Conservation (phyloP, 306 rosid genomes). For the Vicia villosa region DNA sequence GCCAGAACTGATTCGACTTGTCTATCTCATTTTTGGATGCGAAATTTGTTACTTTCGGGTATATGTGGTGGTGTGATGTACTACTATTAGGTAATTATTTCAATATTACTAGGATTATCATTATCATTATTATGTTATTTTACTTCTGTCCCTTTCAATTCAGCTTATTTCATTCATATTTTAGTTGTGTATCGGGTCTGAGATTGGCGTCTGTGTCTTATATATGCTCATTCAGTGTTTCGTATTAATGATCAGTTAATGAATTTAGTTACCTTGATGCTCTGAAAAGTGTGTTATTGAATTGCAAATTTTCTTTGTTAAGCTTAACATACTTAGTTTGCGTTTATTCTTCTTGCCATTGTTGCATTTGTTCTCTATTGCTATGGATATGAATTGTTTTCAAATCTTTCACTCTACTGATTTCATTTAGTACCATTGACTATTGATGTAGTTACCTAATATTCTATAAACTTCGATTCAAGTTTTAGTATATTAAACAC, state of each 20-base stretch:
- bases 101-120: conserved; percentile 15
- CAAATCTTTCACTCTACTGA: not conserved
- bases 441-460: not conserved
- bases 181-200: conserved; percentile 31
- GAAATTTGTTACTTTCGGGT: conserved; percentile 31
- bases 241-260: conserved; percentile 38
- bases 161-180: conserved; percentile 9
- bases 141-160: conserved; percentile 18
- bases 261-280: conserved; percentile 37
- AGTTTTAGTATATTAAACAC: not conserved
- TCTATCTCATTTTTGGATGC: conserved; percentile 35
- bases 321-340: not conserved
- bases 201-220: conserved; percentile 24
- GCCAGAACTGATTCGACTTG: conserved; percentile 53
- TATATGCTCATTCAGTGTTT: conserved; percentile 31
- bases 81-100: conserved; percentile 33
- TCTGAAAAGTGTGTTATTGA: conserved; percentile 12
- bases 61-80: conserved; percentile 33
- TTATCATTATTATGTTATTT: conserved; percentile 13
- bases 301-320: not conserved
- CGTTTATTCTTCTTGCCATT: not conserved
- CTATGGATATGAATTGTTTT: not conserved
- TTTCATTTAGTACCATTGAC: conserved; percentile 5
- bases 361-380: conserved; percentile 1
- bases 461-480: not conserved